These are phyloP conservation scores for Pulveroboletus sp. DNA, from an alignment of 768 basidiomycete species.

Conservation along the genomic window DNA sequence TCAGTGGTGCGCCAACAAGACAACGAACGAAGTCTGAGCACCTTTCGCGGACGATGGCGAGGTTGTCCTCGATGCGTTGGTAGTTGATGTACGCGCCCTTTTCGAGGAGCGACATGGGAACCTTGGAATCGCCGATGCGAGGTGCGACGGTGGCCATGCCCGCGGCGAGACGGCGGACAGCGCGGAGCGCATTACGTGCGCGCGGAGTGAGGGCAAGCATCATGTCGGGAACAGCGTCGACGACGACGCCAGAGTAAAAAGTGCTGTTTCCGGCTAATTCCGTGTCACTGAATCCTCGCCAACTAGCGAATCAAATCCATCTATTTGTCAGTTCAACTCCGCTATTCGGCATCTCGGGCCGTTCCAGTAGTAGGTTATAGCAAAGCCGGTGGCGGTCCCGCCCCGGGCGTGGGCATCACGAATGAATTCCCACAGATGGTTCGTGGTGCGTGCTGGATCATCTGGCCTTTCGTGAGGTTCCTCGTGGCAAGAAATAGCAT, in stretches of 20 bases:
- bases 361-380: too few relatives aligned
- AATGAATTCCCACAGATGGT: too few relatives aligned
- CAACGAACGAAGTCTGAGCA: slow-evolving; percentile 27
- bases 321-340: not conserved
- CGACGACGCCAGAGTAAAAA: slow-evolving; percentile 10
- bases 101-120: slow-evolving; percentile 84
- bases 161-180: slow-evolving; percentile 49
- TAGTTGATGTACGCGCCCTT: slow-evolving; percentile 86
- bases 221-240: slow-evolving; percentile 38
- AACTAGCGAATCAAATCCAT: not conserved
- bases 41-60: slow-evolving; percentile 82
- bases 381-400: too few relatives aligned
- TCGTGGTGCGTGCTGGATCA: too few relatives aligned
- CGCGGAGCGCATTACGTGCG: slow-evolving; percentile 51
- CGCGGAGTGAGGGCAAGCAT: slow-evolving; percentile 60
- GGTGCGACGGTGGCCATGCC: slow-evolving; percentile 80
- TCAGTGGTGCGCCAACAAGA: not conserved
- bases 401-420: too few relatives aligned
- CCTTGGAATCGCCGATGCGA: slow-evolving; percentile 86
- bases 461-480: too few relatives aligned
- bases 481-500: too few relatives aligned
- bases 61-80: slow-evolving; percentile 97
- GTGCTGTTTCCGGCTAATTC: not conserved
- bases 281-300: not conserved
- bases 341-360: too few relatives aligned